Evolutionary conservation across 1,284 basidiomycete species (phyloP).

Genomic region (Neolentinus lepideus): DNA sequence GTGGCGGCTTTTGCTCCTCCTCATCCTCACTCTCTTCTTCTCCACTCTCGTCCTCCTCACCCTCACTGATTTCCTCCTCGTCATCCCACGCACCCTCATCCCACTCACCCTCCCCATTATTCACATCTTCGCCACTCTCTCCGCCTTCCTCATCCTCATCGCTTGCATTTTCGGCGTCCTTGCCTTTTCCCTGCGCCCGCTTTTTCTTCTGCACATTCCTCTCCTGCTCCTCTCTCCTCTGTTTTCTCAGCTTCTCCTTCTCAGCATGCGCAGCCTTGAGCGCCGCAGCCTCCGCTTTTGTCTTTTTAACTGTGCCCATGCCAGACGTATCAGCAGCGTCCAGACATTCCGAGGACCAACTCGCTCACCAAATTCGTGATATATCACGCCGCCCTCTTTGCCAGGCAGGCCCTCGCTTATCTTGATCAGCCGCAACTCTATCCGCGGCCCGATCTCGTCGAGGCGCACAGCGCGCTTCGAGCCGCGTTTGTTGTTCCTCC

Average conservation of each 20-base stretch:
- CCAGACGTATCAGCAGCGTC: too few relatives aligned
- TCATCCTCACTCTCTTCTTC: constrained; percentile 35
- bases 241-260: constrained; percentile 66
- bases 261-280: constrained; percentile 72
- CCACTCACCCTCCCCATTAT: constrained; percentile 34
- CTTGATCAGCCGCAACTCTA: constrained; percentile 92
- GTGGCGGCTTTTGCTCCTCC: constrained; percentile 27
- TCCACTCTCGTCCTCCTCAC: constrained; percentile 30
- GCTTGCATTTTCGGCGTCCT: constrained; percentile 27
- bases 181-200: constrained; percentile 29
- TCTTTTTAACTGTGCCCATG: constrained; percentile 83
- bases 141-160: constrained; percentile 32
- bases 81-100: constrained; percentile 28
- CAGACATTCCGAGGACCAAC: too few relatives aligned
- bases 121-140: constrained; percentile 33
- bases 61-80: constrained; percentile 25
- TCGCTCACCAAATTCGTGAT: constrained; percentile 81
- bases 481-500: constrained; percentile 89
- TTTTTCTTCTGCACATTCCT: constrained; percentile 82
- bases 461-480: constrained; percentile 87
- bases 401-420: constrained; percentile 92
- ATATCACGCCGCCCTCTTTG: constrained; percentile 83
- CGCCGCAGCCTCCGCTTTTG: constrained; percentile 60
- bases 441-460: constrained; percentile 91
- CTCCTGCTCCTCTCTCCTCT: constrained; percentile 82